phyloP scores from a whole-genome alignment of 768 basidiomycete species.

The Leucogyrophana mollusca region DNA sequence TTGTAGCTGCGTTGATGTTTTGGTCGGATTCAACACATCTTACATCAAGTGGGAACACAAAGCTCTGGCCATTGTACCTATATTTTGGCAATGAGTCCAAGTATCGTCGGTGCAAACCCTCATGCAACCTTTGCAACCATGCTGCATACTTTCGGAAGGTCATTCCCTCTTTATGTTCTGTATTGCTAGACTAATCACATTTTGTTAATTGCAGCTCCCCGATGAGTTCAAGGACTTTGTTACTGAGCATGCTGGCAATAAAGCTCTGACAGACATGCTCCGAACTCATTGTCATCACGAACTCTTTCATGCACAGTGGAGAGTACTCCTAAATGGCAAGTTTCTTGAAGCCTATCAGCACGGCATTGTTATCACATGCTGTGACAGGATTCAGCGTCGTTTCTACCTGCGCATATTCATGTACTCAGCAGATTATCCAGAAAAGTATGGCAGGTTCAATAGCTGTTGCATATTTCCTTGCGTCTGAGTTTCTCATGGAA shows the following conservation, averaged over 20 bases:
- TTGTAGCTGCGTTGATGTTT: slow-evolving; percentile 24
- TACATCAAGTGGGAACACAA: slow-evolving; percentile 25
- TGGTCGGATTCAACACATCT: slow-evolving; percentile 33
- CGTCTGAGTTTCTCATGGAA: background rate
- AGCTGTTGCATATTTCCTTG: slow-evolving; percentile 2
- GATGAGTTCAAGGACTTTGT: slow-evolving; percentile 11
- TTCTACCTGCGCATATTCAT: slow-evolving; percentile 12
- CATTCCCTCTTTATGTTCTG: too few species aligned
- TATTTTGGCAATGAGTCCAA: slow-evolving; percentile 24
- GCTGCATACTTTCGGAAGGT: slow-evolving; percentile 11
- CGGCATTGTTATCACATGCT: slow-evolving; percentile 9
- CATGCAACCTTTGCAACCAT: slow-evolving; percentile 7
- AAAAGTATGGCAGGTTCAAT: slow-evolving; percentile 14
- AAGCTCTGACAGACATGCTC: background rate
- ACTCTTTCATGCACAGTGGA: slow-evolving; percentile 8
- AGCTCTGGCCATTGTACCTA: slow-evolving; percentile 25
- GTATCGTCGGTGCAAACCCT: slow-evolving; percentile 16
- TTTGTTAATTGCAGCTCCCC: slow-evolving; percentile 3
- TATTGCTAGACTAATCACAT: background rate
- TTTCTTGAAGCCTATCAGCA: slow-evolving; percentile 8
- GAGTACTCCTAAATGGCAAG: slow-evolving; percentile 1
- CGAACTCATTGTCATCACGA: slow-evolving; percentile 2
- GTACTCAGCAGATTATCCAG: slow-evolving; percentile 13
- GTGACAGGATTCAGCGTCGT: slow-evolving; percentile 5
- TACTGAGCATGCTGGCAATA: background rate